Evolutionary conservation across 257 asterid genomes (phyloP).

Genomic region (Ehretia macrophylla): DNA sequence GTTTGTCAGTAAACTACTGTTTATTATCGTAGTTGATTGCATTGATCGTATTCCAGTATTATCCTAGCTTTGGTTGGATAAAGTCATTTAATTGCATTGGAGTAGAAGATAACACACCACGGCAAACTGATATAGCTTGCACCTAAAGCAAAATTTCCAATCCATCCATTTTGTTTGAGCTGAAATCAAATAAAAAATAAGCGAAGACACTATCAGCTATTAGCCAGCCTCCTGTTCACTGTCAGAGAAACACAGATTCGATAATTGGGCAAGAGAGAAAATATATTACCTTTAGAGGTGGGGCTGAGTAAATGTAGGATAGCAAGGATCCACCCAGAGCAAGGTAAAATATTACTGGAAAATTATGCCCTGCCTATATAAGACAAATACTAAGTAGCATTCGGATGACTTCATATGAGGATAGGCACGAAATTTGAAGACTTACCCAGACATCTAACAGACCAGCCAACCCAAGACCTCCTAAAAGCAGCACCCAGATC

Average conservation of each 20-base stretch:
- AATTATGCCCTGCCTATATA: constrained; percentile 81
- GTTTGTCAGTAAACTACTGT: no score
- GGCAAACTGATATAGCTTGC: constrained; percentile 97
- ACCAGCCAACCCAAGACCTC: constrained; percentile 86
- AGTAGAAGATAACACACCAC: constrained; percentile 45
- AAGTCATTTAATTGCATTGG: constrained; percentile 7
- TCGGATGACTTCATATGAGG: constrained; percentile 2
- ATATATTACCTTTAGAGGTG: constrained; percentile 73
- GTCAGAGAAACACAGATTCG: no score
- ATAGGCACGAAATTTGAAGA: constrained; percentile 19
- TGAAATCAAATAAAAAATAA: constrained; percentile 26
- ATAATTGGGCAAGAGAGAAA: no score
- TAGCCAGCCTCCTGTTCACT: neutral
- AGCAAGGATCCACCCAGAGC: constrained; percentile 93
- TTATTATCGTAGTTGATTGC: neutral
- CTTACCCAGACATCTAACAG: constrained; percentile 89
- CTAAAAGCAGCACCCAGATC: constrained; percentile 93
- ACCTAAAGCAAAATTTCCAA: constrained; percentile 95
- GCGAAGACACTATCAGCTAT: neutral
- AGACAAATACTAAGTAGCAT: constrained; percentile 16
- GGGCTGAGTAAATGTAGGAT: constrained; percentile 96
- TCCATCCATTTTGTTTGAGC: constrained; percentile 99
- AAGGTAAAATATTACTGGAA: constrained; percentile 81
- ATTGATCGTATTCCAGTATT: neutral
- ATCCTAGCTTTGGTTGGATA: neutral